Conservation (phyloP, 192 early-diverging fungal genomes). For the Hyaloraphidium curvatum region DNA sequence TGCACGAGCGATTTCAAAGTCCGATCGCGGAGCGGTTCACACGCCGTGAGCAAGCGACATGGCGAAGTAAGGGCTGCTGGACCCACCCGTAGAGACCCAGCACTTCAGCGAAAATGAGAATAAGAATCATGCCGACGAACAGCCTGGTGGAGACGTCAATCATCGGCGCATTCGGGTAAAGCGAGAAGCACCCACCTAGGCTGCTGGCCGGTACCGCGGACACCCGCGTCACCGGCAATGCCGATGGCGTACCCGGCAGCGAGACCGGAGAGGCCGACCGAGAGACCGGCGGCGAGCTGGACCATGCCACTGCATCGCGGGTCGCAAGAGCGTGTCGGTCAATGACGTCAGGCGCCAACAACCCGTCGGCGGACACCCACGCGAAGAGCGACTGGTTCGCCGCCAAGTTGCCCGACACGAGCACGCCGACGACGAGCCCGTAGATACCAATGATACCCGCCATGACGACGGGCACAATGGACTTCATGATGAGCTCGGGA, state of each 20-base stretch:
- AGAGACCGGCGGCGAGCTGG: conserved; percentile 80
- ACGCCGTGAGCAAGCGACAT: background rate
- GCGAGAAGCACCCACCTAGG: conserved; percentile 23
- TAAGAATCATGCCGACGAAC: conserved; percentile 40
- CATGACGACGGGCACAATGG: conserved; percentile 94
- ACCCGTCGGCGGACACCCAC: conserved; percentile 11
- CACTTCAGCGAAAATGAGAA: conserved; percentile 99
- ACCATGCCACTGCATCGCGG: conserved; percentile 28
- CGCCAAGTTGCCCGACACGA: conserved; percentile 62
- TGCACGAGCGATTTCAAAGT: no score
- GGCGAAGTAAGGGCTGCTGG: conserved; percentile 4
- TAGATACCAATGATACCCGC: conserved; percentile 97
- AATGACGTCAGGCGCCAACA: conserved; percentile 3
- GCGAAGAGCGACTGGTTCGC: conserved; percentile 17
- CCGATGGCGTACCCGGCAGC: conserved; percentile 96
- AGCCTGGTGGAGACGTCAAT: background rate
- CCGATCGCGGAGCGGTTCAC: no score
- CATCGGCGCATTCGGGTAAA: background rate
- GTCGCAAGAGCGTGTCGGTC: conserved; percentile 25
- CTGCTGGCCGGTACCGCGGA: conserved; percentile 75
- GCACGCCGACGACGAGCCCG: conserved; percentile 87
- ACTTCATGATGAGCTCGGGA: conserved; percentile 77
- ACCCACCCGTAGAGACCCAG: conserved; percentile 16
- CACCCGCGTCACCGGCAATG: conserved; percentile 88
- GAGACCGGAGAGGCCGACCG: conserved; percentile 75